Percentiles rank a stretch among this genome's conserved stretches.
Evolutionary conservation across 140 eudicot species (phyloP).

Genomic region (Flaveria floridana): DNA sequence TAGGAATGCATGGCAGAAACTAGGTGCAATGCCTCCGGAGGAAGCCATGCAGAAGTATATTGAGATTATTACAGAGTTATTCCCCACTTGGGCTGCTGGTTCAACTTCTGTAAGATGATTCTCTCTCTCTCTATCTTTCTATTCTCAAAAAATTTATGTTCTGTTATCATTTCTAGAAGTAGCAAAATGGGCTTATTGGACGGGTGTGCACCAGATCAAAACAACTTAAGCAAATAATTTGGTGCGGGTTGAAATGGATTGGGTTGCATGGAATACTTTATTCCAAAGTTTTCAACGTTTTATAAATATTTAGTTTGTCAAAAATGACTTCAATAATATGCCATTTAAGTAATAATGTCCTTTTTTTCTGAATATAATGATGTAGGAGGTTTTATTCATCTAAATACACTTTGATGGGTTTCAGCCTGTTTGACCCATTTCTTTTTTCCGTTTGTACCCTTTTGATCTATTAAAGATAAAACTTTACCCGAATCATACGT

Average conservation of each 20-base stretch:
- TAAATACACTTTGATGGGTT: neutral
- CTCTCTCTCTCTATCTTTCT: constrained; percentile 24
- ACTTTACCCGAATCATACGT: neutral
- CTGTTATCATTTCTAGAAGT: constrained; percentile 5
- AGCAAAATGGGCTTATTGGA: neutral
- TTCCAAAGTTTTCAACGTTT: neutral
- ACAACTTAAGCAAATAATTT: neutral
- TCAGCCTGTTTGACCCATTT: neutral
- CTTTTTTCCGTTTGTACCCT: neutral
- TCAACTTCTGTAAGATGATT: constrained; percentile 53
- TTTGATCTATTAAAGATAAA: neutral
- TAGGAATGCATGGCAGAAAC: constrained; percentile 98
- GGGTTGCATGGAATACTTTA: neutral
- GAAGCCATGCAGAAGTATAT: constrained; percentile 94
- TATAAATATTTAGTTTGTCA: neutral
- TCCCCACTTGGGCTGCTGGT: constrained; percentile 82
- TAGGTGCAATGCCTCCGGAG: constrained; percentile 99
- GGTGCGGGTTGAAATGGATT: neutral
- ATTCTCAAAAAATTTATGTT: neutral
- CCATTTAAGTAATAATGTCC: neutral
- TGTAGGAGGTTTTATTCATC: neutral
- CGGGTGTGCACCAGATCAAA: neutral
- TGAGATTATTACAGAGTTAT: constrained; percentile 69
- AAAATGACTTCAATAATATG: neutral
- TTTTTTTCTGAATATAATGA: neutral